Base-by-base conservation (phyloP, 345 rosid genomes). In the Chamaenerion angustifolium region DNA sequence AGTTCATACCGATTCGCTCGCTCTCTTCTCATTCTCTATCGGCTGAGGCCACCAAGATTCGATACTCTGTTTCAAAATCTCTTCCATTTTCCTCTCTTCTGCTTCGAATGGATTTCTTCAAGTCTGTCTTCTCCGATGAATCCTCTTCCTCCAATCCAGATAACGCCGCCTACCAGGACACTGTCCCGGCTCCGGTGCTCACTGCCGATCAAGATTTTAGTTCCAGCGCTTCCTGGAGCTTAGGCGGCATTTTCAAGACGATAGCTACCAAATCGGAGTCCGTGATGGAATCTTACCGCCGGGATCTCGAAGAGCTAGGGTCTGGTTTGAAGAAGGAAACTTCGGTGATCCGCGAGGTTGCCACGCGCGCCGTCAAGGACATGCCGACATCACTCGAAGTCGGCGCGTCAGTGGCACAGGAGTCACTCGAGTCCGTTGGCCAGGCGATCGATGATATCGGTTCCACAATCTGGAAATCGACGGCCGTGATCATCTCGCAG, bases 401-500 rank as follows among this genome's bases (percentile, higher is more conserved):
- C 46, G 88, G 92, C 25, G 84, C 92, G 16, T 66, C 83, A 45
- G 85, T 80, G 19, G 95, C 87, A 9, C 93, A 81, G 52, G 87
- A 81, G 45, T 80, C 88, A 3, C 79, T 86, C 8, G 92, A 82
- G 54, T 67, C 88, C 7, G 84, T 88, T 3, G 92, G 92, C 42
- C 83, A 82, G 51, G 83, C 77, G 12, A 72, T 88, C 48, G 97
- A 85, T 45, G 93, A 82, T 14, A 76, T 88, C 52, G 83, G 97
- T 8, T 56, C 68, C 72, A 60, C 89, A 55, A 77, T 88, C 9
- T 76, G 82, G 83, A 81, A 76, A 60, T 79, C 90, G 18, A 81
- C 95, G 56, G 77, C 89, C 11, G 66, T 63, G 71, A 80, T 88
- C 50, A 72, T 88, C 31, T 61, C 84, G 40, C 81, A 64, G 3